Conservation (phyloP, 2,329 filamentous ascomycete species). For the Fusarium pininemorale region DNA sequence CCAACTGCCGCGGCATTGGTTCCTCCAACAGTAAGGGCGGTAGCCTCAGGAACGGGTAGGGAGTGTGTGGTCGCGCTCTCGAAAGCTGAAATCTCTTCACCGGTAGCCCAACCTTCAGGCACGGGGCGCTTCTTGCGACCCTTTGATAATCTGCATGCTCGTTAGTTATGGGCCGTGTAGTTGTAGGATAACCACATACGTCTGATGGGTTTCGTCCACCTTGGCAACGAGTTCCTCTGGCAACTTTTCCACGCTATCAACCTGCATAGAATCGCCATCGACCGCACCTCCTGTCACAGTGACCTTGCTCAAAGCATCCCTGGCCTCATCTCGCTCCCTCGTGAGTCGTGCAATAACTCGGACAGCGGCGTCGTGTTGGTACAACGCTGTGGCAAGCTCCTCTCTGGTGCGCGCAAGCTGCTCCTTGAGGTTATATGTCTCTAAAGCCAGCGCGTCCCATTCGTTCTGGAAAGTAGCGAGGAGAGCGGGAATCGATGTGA, state of each 20-base stretch:
- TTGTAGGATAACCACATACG: conserved; percentile 61
- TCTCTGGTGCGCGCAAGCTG: conserved; percentile 90
- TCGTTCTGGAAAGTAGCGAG: conserved; percentile 97
- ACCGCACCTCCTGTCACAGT: conserved; percentile 69
- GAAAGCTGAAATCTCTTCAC: conserved; percentile 71
- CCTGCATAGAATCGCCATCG: conserved; percentile 88
- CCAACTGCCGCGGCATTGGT: conserved; percentile 78
- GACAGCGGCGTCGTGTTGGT: conserved; percentile 97
- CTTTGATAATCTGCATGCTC: conserved; percentile 75
- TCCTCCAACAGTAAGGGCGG: conserved; percentile 61
- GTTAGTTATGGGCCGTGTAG: conserved; percentile 13
- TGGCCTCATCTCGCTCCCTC: conserved; percentile 91
- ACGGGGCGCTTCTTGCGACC: conserved; percentile 89
- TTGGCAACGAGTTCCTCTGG: conserved; percentile 75
- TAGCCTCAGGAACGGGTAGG: conserved; percentile 58
- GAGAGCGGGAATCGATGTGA: conserved; percentile 95
- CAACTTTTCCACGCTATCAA: conserved; percentile 79
- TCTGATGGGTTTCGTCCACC: conserved; percentile 82
- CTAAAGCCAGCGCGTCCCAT: conserved; percentile 93
- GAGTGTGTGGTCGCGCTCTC: conserved; percentile 56
- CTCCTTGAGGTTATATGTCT: conserved; percentile 90
- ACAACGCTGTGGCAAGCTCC: conserved; percentile 91
- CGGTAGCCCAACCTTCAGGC: conserved; percentile 84
- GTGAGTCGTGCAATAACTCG: conserved; percentile 91
- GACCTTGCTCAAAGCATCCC: conserved; percentile 86